Base-by-base conservation (phyloP, 106 monocot species). In the Phalaenopsis aphrodite region DNA sequence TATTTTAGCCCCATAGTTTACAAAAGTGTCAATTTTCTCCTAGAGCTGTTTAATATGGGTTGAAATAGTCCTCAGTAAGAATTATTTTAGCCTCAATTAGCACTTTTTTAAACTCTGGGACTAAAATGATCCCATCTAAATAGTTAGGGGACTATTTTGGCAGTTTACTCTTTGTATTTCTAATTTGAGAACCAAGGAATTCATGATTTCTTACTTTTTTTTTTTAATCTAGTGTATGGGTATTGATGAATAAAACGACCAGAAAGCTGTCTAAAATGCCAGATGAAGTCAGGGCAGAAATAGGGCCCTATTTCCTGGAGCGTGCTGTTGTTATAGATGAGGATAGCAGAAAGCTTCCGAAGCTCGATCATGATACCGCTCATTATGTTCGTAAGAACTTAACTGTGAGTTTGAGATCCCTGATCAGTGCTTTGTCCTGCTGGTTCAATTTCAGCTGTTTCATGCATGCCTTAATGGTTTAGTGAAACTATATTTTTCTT, bases 231-330 rank as follows among this genome's bases (percentile, higher is more conserved):
- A 97, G 96, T 85, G 82, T 92, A 38, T 97, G 94, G 91, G 96
- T 97, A 65, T 86, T 97, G 94, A 97, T 97, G 96, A 87, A 97
- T 78, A 94, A 97, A 38, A 57, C 85, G 47, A 92, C 94, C 8
- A 89, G 95, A 45, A 89, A 73, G 58, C 55, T 95, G 9, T 81
- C 93, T 14, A 95, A 91, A 85, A 91, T 95, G 71, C 95, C 96
- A 30, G 87, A 88, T 58, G 94, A 97, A 83, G 96, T 94, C 41
- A 85, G 93, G 82, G 82, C 84, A 56, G 93, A 95, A 77, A 91
- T 95, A 55, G 90, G 78, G 42, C 92, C 94, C 11, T 86, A 90
- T 77, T 94, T 97, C 81, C 1, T 94, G 16, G 91, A 92, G 21
- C 84, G 82, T 19, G 55, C 66, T 56, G 86, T 88, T 75, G 87